Evolutionary conservation across 345 rosid genomes (phyloP), one percentile per base, ranked within the genome.

Genomic region (Lepidium aucheri): DNA sequence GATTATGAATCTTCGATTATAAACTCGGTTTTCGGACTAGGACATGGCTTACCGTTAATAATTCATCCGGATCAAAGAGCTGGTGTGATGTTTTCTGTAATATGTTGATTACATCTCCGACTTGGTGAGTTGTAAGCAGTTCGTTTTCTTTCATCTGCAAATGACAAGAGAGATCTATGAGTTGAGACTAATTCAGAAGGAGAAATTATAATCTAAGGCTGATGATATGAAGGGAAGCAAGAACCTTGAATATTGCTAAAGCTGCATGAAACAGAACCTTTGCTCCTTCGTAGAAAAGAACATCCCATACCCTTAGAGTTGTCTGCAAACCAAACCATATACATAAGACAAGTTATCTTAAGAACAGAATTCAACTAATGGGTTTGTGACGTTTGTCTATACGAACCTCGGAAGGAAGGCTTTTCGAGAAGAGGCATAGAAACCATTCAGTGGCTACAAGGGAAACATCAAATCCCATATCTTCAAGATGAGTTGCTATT

Each of bases 381-480:
- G 32, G 3, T 4, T 14, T n/a, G n/a, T n/a, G n/a, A n/a, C n/a
- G 12, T 10, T 1, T 8, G 30, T n/a, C 46, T 34, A 51, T 1
- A 42, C 70, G 40, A 69, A 95, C 99, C 98, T 95, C 99, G 2
- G 99, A 95, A 53, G 99, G 99, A 79, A 95, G 77, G 83, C 98
- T 95, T 79, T 95, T 95, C 3, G 99, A 89, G 79, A 95, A 95
- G 68, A 95, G 97, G 79, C 99, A 95, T 24, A 95, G 83, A 76
- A 95, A 95, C 99, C 99, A 95, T 79, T 95, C 98, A 0, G 99
- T 89, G 70, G 99, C 87, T 71, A 95, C 99, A 53, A 95, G 99
- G 65, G 99, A 86, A 53, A 91, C 98, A 73, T 95, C 98, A 75
- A 95, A 95, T 65, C 87, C 96, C 80, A 89, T 69, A 61, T 77